These are phyloP conservation scores for Aspergillus taichungensis DNA, from an alignment of 495 filamentous ascomycete species.

Conservation along the genomic window DNA sequence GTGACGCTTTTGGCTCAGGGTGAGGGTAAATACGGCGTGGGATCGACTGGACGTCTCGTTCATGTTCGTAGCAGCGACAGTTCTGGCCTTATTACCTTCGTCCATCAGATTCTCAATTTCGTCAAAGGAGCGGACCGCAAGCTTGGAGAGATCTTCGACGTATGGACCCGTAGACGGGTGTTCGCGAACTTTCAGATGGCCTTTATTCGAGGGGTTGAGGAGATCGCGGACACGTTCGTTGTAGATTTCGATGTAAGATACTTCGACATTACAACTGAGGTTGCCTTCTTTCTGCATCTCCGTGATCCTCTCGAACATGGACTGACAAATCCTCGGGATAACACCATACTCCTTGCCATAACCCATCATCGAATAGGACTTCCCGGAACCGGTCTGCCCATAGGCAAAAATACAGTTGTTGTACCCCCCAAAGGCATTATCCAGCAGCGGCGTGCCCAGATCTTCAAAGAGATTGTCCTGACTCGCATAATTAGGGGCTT, in stretches of 20 bases:
- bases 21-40: conserved; percentile 96
- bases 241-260: conserved; percentile 99
- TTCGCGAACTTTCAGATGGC: conserved; percentile 93
- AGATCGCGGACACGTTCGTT: conserved; percentile 97
- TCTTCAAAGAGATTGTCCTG: conserved; percentile 85
- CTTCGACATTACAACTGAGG: conserved; percentile 85
- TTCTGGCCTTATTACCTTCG: conserved; percentile 96
- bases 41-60: conserved; percentile 98
- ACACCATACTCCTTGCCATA: conserved; percentile 95
- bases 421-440: conserved; percentile 98
- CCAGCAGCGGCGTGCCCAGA: conserved; percentile 80
- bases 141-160: conserved; percentile 93
- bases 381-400: conserved; percentile 96
- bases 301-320: conserved; percentile 88
- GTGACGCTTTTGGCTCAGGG: conserved; percentile 86
- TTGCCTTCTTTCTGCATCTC: conserved; percentile 68
- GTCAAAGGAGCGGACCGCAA: conserved; percentile 92
- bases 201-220: conserved; percentile 91
- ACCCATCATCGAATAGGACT: conserved; percentile 99
- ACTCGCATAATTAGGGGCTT: conserved; percentile 73
- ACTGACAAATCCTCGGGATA: conserved; percentile 94
- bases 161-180: conserved; percentile 97
- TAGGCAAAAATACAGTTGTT: conserved; percentile 99
- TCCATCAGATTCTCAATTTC: conserved; percentile 99
- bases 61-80: conserved; percentile 98